Base-by-base conservation (phyloP, 108 stramenopile genomes). In the Pseudonitzschia multiseries region DNA sequence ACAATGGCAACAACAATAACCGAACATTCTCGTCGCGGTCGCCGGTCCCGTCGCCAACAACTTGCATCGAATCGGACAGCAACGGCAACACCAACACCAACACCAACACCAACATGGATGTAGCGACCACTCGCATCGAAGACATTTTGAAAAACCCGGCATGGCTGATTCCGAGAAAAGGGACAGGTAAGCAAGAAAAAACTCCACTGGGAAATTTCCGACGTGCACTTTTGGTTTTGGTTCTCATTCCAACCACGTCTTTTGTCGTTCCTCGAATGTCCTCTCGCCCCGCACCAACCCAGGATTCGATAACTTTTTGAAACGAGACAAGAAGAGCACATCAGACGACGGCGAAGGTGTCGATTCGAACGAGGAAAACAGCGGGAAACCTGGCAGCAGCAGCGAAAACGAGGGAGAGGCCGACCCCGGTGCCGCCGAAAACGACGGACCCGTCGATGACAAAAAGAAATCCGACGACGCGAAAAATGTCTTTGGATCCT, bases 221-320 rank as follows among this genome's bases (percentile, higher is more conserved):
- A 6, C 13, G 27, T 32, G 10, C n/a, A 28, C 40, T n/a, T n/a
- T n/a, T n/a, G n/a, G 29, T 63, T 28, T 2, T 63, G 10, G 10
- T 40, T 41, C 40, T 48, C 46, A 48, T 14, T 48, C 46, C 18
- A 48, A 48, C 36, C 36, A 5, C 12, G 13, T 14, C 14, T 10
- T 14, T 48, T 48, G 46, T 48, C 14, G 18, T 18, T 48, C 18
- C 1, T 2, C 17, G 46, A 48, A 48, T 10, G 2, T 59, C n/a
- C n/a, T 59, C 22, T 59, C 31, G 29, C 1, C 27, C 36, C 4
- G 36, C 4, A n/a, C n/a, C n/a, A 36, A 65, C 65, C 12, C 14
- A 73, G 90, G 90, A 56, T 89, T 89, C 72, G 88, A 88, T 52
- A 91, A 89, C 70, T 89, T 89, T 68, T 65, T 87, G n/a, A 87